Evolutionary conservation across 1,139 yeast genomes (phyloP), one percentile per base, ranked within the genome.

Genomic region (Yamadazyma dendronema): DNA sequence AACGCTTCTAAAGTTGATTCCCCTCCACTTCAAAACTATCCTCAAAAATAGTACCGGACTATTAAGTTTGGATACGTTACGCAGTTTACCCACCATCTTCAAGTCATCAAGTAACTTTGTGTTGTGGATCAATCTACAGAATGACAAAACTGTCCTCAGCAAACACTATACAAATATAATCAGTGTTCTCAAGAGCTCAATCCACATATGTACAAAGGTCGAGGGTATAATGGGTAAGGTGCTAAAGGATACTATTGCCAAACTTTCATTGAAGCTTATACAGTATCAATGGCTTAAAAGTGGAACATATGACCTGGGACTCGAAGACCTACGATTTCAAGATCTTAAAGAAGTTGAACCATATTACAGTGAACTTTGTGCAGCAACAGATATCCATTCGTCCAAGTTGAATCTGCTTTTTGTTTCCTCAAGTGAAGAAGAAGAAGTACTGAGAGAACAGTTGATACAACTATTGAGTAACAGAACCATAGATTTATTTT

Each of bases 151-250:
- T 13, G 10, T 19, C 3, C 4, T 11, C 12, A 10, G 6, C 3
- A 48, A 47, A 27, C 61, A 28, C 34, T 38, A 26, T 33, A 39
- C 23, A 46, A 59, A 44, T 43, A 46, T 45, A 14, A 38, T 29
- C 36, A 51, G 62, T 38, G 48, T 64, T 37, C 23, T 61, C 3
- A 47, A 41, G 15, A 69, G 68, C 1, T 57, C 50, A 34, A 34
- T 53, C 4, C 55, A 56, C 33, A 31, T 63, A 3, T 43, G 52
- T 23, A 42, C 39, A 17, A 37, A 15, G 29, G 7, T 37, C 4
- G 23, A 26, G 5, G n/a, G 17, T 2, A 13, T 16, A 6, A 11
- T 14, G 11, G 15, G 17, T 4, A 7, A 3, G 3, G 23, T 12
- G 4, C 6, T 17, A 6, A 27, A 28, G 5, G 17, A 8, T 10